These are phyloP conservation scores for Metarhizium album DNA, from an alignment of 2,329 filamentous ascomycete species.

Conservation along the genomic window DNA sequence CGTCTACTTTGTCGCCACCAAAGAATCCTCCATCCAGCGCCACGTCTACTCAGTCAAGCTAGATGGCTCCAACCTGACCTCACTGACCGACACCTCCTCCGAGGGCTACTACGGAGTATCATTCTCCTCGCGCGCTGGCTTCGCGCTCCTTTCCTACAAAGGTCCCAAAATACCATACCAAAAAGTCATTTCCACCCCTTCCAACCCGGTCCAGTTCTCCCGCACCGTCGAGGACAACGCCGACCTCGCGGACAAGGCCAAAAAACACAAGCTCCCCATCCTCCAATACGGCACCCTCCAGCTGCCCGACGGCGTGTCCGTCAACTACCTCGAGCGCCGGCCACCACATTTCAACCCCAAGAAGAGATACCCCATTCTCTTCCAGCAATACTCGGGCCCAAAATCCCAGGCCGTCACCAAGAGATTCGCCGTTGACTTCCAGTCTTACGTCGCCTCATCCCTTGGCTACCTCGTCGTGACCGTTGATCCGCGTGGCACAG, in stretches of 20 bases:
- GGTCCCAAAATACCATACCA: slow-evolving; percentile 87
- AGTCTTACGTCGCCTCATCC: slow-evolving; percentile 73
- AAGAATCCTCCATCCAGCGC: slow-evolving; percentile 77
- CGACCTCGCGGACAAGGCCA: slow-evolving; percentile 55
- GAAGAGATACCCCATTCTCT: slow-evolving; percentile 86
- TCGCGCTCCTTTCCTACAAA: slow-evolving; percentile 71
- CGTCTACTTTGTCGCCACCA: slow-evolving; percentile 84
- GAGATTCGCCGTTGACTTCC: slow-evolving; percentile 75
- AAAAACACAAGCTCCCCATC: slow-evolving; percentile 70
- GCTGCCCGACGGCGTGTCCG: slow-evolving; percentile 62
- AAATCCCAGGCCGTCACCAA: slow-evolving; percentile 84
- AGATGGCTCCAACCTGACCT: slow-evolving; percentile 60
- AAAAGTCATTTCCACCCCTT: slow-evolving; percentile 75
- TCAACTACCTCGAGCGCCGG: slow-evolving; percentile 69
- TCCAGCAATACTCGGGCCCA: slow-evolving; percentile 89
- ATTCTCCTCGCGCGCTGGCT: slow-evolving; percentile 75
- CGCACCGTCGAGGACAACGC: slow-evolving; percentile 70
- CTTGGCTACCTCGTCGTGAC: slow-evolving; percentile 93
- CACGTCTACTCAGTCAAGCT: slow-evolving; percentile 87
- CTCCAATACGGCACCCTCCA: slow-evolving; percentile 74
- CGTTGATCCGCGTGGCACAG: slow-evolving; percentile 86
- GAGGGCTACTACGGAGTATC: slow-evolving; percentile 74
- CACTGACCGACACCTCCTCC: slow-evolving; percentile 62
- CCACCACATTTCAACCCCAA: slow-evolving; percentile 78
- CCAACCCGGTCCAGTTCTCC: slow-evolving; percentile 52